Evolutionary conservation across 1,284 basidiomycete genomes (phyloP), one percentile per base, ranked within the genome.

Genomic region (Mycena sp.): DNA sequence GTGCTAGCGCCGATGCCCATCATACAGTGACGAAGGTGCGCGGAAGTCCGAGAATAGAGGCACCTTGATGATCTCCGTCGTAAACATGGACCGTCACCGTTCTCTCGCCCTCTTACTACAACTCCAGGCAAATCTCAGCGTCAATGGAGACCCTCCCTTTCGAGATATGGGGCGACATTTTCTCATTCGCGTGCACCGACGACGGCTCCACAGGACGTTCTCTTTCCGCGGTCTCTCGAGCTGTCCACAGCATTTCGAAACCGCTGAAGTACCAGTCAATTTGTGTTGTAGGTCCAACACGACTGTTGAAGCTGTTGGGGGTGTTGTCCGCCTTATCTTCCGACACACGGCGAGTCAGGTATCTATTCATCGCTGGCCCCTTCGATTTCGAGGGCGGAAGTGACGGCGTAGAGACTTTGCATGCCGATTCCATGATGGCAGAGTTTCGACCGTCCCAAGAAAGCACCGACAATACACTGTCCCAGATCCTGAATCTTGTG

Each of bases 171-270:
- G 63, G 69, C 19, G 66, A 71, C 26, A 71, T 77, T 6, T 76
- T 76, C 55, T 53, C 61, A 17, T 62, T 67, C 11, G 72, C 76
- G 9, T 77, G 77, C 63, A 69, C 69, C 38, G 77, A 77, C 65
- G 72, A 73, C 57, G 75, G 77, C 19, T 55, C 57, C 10, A 76
- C 75, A 2, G 77, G 74, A 10, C 67, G 73, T n/a, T 64, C 74
- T 6, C 63, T 77, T 17, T 75, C 76, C 28, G 61, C 69, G 5
- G 73, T 75, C 12, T 78, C 75, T 26, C 67, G 69, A n/a, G 64
- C 59, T 35, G 64, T 77, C 44, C 57, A 69, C 32, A 58, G 70
- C 11, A 45, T 70, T 2, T 76, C 76, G 16, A 64, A 58, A 37
- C 68, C 67, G 23, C 58, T 70, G 37, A 73, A 72, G 56, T 70